These are phyloP conservation scores for Melanomma pulvis-pyrius DNA, from an alignment of 495 filamentous ascomycete species.

Conservation along the genomic window DNA sequence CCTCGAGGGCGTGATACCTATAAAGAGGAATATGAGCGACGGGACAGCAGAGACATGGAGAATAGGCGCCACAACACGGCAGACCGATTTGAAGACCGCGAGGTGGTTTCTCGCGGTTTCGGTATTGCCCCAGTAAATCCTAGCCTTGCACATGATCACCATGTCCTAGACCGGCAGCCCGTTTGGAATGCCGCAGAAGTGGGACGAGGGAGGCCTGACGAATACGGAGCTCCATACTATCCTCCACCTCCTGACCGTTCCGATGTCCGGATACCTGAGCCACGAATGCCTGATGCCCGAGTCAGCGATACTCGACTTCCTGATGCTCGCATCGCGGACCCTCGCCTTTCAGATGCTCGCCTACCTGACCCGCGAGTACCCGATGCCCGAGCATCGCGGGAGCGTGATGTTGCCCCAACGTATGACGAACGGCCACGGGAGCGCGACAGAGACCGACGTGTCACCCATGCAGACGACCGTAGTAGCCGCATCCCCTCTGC, in stretches of 20 bases:
- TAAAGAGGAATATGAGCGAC: constrained; percentile 35
- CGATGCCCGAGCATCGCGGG: background rate
- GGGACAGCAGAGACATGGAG: constrained; percentile 37
- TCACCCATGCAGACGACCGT: constrained; percentile 15
- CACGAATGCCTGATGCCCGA: background rate
- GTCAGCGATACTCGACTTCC: background rate
- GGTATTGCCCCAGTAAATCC: constrained; percentile 43
- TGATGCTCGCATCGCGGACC: background rate
- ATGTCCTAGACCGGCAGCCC: constrained; percentile 32
- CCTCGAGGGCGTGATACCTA: constrained; percentile 37
- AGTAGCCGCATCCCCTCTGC: constrained; percentile 6
- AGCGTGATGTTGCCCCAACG: constrained; percentile 20
- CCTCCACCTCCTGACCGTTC: constrained; percentile 34
- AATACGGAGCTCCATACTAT: constrained; percentile 39
- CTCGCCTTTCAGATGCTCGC: background rate
- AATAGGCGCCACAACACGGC: constrained; percentile 35
- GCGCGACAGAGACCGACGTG: constrained; percentile 30
- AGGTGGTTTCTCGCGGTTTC: constrained; percentile 45
- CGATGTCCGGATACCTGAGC: constrained; percentile 1
- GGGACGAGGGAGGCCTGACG: constrained; percentile 11
- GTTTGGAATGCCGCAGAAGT: constrained; percentile 23
- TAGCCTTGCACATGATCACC: constrained; percentile 28
- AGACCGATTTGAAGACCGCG: constrained; percentile 38
- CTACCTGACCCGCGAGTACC: background rate
- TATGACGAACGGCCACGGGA: constrained; percentile 41